Conservation (phyloP, 345 rosid genomes). For the Populus deltoides region DNA sequence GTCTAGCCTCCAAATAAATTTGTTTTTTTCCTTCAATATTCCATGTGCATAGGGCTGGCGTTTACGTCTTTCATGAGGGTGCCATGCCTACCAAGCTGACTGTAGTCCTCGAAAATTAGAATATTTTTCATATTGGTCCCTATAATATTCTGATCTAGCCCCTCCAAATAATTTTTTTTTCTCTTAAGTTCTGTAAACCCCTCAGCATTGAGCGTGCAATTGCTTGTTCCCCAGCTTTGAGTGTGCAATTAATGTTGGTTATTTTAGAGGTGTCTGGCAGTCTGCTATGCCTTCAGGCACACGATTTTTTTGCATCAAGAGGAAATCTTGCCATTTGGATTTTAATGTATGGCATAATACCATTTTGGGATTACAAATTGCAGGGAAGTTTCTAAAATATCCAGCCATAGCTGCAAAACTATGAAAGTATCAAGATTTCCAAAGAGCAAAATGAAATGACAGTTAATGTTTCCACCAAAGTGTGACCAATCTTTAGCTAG, state of each 20-base stretch:
- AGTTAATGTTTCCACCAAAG: background rate
- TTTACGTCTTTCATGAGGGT: background rate
- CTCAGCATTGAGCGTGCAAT: background rate
- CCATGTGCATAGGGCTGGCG: background rate
- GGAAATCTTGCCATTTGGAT: background rate
- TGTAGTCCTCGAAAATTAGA: background rate
- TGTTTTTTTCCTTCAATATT: background rate
- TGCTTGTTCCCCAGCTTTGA: background rate
- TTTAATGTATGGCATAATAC: background rate
- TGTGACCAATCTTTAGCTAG: background rate
- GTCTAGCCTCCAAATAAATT: background rate
- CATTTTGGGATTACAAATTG: background rate
- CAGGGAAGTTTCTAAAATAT: background rate
- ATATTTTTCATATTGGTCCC: background rate
- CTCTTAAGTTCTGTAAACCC: no score
- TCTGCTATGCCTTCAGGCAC: background rate
- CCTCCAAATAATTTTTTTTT: background rate
- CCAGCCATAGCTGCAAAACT: background rate
- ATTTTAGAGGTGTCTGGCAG: background rate
- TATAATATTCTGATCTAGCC: background rate
- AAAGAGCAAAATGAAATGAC: background rate
- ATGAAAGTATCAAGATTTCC: background rate
- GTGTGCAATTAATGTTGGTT: background rate
- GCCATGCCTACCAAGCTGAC: background rate
- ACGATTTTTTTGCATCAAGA: background rate